These are phyloP conservation scores for Golubevia pallescens DNA, from an alignment of 1,284 basidiomycete genomes.

Conservation along the genomic window DNA sequence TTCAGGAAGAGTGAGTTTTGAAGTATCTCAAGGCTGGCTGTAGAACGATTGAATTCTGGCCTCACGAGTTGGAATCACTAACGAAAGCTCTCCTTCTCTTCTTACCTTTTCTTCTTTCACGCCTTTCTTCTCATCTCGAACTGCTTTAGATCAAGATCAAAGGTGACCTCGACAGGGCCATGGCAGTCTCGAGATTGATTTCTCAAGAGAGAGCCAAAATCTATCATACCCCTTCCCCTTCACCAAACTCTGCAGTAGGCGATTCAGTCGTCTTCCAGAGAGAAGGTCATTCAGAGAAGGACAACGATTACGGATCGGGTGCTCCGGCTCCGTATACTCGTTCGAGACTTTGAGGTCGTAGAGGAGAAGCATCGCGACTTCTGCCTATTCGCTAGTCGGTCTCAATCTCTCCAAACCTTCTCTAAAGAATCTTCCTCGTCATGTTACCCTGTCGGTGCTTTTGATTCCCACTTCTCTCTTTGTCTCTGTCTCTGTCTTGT, in stretches of 20 bases:
- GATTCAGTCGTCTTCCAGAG: constrained; percentile 14
- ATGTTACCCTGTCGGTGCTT: no score
- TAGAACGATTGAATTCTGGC: neutral
- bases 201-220: constrained; percentile 53
- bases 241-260: constrained; percentile 6
- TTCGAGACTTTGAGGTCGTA: constrained; percentile 19
- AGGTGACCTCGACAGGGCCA: constrained; percentile 47
- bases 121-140: neutral
- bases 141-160: constrained; percentile 36
- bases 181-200: constrained; percentile 35
- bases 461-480: no score
- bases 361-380: no score
- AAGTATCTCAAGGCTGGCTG: neutral
- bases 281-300: constrained; percentile 16
- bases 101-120: constrained; percentile 1
- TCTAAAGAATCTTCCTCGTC: no score
- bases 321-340: constrained; percentile 33
- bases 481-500: no score
- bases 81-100: neutral
- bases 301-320: constrained; percentile 33
- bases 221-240: constrained; percentile 24
- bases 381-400: no score
- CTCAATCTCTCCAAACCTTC: no score
- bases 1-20: constrained; percentile 27
- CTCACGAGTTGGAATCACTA: neutral